These are phyloP conservation scores for Collariella sp. DNA, from an alignment of 495 filamentous ascomycete species.

Conservation along the genomic window DNA sequence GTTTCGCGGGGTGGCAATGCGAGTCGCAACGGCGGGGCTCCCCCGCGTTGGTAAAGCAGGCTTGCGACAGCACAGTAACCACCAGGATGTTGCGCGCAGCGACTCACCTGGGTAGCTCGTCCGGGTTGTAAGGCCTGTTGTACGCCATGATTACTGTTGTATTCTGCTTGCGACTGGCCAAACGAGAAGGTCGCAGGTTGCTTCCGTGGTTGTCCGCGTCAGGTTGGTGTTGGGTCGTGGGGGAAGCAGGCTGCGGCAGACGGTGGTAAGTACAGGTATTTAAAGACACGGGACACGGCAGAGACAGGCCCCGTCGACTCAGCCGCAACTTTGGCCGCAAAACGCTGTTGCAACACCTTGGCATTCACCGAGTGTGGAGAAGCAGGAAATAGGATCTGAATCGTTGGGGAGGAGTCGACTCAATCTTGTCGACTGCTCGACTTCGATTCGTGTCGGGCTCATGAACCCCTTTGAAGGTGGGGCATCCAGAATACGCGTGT, in stretches of 20 bases:
- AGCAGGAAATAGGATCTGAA: background rate
- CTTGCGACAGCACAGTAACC: background rate
- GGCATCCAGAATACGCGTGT: background rate
- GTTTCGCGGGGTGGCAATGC: background rate
- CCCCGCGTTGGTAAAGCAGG: conserved; percentile 11
- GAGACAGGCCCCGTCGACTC: conserved; percentile 5
- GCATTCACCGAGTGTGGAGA: background rate
- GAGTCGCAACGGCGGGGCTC: conserved; percentile 6
- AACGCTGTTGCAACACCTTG: background rate
- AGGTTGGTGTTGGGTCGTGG: conserved; percentile 7
- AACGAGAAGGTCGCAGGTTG: conserved; percentile 13
- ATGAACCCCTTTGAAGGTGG: background rate
- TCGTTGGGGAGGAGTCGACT: background rate
- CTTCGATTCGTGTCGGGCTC: background rate
- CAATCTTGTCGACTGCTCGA: background rate
- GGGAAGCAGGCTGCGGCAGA: background rate
- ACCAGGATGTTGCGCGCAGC: background rate
- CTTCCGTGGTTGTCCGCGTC: conserved; percentile 19
- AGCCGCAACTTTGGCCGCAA: conserved; percentile 9
- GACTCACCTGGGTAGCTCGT: conserved; percentile 89
- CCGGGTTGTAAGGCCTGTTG: conserved; percentile 88
- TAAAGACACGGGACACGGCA: background rate
- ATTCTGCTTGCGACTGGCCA: conserved; percentile 6
- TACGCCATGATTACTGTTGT: conserved; percentile 66
- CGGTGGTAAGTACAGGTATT: conserved; percentile 7